Evolutionary conservation across 2,329 filamentous ascomycete species (phyloP).

Genomic region (Trichoderma sp.): DNA sequence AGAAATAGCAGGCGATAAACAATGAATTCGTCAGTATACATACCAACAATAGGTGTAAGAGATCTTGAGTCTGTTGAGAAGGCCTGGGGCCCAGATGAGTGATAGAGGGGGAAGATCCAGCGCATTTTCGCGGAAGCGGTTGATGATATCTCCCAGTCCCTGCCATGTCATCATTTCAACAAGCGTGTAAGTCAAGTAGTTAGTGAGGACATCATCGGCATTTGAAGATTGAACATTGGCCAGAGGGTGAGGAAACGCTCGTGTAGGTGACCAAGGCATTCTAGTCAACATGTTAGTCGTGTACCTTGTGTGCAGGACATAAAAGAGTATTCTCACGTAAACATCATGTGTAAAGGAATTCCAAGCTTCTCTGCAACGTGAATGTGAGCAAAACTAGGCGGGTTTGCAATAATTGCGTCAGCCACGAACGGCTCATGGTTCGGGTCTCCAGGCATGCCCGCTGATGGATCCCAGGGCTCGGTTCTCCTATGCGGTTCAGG

Average conservation of each 20-base stretch:
- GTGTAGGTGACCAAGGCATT: conserved; percentile 89
- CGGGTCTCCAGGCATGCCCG: conserved; percentile 43
- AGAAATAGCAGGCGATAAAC: not conserved
- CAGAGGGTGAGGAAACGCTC: conserved; percentile 81
- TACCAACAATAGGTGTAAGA: conserved; percentile 90
- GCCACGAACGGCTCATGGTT: conserved; percentile 71
- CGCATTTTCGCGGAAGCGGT: conserved; percentile 74
- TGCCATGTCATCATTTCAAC: conserved; percentile 95
- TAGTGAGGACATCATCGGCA: conserved; percentile 74
- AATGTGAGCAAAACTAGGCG: conserved; percentile 74
- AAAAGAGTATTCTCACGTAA: conserved; percentile 62
- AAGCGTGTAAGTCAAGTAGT: conserved; percentile 79
- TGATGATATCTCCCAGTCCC: conserved; percentile 87
- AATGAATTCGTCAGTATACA: conserved; percentile 2
- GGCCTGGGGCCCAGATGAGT: conserved; percentile 78
- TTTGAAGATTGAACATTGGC: conserved; percentile 79
- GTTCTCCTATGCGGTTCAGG: conserved; percentile 49
- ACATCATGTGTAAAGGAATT: conserved; percentile 81
- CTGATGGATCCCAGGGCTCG: conserved; percentile 45
- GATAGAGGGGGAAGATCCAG: conserved; percentile 77
- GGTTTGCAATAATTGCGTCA: conserved; percentile 78
- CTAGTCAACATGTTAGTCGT: conserved; percentile 48
- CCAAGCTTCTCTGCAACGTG: conserved; percentile 75
- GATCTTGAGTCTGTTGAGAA: conserved; percentile 72
- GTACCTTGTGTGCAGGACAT: not conserved